Base-by-base conservation (phyloP, 805 yeast genomes). In the Komagataella ulmi region DNA sequence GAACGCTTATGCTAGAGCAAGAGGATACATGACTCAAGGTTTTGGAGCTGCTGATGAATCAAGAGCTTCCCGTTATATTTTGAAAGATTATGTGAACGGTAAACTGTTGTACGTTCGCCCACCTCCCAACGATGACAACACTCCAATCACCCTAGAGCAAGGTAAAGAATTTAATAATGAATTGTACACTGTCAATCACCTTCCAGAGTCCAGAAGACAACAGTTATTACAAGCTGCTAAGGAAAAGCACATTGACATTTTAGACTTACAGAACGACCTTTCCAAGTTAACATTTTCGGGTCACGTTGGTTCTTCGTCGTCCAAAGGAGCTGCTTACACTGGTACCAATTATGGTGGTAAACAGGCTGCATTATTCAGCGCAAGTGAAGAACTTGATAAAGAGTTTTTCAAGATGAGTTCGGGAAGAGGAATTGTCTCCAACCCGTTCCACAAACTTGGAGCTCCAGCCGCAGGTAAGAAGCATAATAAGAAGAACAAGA, bases 1-100 rank as follows among this genome's bases (percentile, higher is more conserved):
- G 53, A 85, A 80, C 49, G 95, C 98, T 0, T 93, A 93, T 63
- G 98, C 97, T 6, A 79, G 95, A 69, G 93, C 97, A 3, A 80
- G 99, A 69, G 99, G 99, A 60, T 93, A 80, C 65, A 90, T 88
- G 95, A 86, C 97, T 0, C 97, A 95, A 66, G 95, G 95, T 62
- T 90, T 87, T 63, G 98, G 98, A 62, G 80, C 88, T 58, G 98
- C 99, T 2, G 99, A 93, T 72, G 95, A 89, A 65, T 81, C 95
- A 46, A 78, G 99, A 66, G 96, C 99, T 12, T 82, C 97, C 46
- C 77, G 99, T 65, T 85, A 87, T 58, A 79, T 93, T 51, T 75
- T 93, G 64, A 93, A 93, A 67, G 99, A 93, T 66, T 93, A 89
- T 60, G 97, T 95, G 24, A 87, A 79, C 65, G 99, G 98, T 57